Percentiles rank a stretch among this genome's conserved stretches.
These are phyloP conservation scores for Knufia petricola DNA, from an alignment of 2,329 filamentous ascomycete species.

Conservation along the genomic window DNA sequence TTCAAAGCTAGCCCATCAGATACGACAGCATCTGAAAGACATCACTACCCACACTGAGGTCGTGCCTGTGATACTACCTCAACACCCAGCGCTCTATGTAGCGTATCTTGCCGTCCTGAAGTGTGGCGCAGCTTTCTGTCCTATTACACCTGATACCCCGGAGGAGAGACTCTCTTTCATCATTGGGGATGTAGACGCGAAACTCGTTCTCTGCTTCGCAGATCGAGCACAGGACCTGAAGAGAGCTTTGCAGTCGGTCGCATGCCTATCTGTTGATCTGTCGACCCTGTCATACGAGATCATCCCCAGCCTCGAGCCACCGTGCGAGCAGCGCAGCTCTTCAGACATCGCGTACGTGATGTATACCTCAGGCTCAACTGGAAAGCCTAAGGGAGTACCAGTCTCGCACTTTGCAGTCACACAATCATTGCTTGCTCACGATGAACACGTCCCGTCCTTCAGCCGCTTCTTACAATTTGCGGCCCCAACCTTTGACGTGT, in stretches of 20 bases:
- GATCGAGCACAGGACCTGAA: slow-evolving; percentile 23
- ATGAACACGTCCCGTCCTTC: slow-evolving; percentile 66
- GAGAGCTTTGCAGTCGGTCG: slow-evolving; percentile 19
- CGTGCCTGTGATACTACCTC: slow-evolving; percentile 67
- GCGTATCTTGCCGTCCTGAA: slow-evolving; percentile 68
- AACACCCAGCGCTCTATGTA: slow-evolving; percentile 68
- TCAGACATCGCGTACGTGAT: slow-evolving; percentile 62
- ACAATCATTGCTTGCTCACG: slow-evolving; percentile 73
- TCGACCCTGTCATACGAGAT: background rate
- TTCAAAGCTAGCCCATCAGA: slow-evolving; percentile 41
- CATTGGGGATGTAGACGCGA: slow-evolving; percentile 62
- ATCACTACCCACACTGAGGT: slow-evolving; percentile 31
- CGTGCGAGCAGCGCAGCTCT: background rate
- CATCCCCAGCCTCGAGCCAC: background rate
- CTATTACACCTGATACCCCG: slow-evolving; percentile 69
- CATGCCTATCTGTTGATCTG: slow-evolving; percentile 34
- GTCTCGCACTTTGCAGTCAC: slow-evolving; percentile 71
- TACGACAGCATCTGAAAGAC: background rate
- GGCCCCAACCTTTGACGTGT: slow-evolving; percentile 87
- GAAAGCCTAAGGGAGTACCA: slow-evolving; percentile 76
- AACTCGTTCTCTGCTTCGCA: slow-evolving; percentile 55
- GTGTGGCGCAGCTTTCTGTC: slow-evolving; percentile 76
- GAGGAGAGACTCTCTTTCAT: slow-evolving; percentile 71
- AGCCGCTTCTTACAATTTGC: slow-evolving; percentile 82
- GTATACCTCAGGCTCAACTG: slow-evolving; percentile 88